These are phyloP conservation scores for Phialocephala subalpina DNA, from an alignment of 2,329 filamentous ascomycete species.

Conservation along the genomic window DNA sequence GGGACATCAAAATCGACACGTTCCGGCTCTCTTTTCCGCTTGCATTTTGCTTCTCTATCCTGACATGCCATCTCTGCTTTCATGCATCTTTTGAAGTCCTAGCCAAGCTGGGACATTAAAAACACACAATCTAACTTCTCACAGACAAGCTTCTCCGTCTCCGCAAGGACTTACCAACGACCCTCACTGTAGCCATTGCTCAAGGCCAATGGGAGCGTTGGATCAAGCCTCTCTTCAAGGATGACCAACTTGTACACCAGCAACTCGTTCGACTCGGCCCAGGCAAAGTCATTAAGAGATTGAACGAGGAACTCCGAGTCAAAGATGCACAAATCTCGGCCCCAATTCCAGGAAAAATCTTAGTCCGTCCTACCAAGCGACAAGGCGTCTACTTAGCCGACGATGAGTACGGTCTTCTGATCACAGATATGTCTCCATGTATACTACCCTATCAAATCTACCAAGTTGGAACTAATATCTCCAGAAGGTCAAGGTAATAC, in stretches of 20 bases:
- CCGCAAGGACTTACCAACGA: conserved; percentile 62
- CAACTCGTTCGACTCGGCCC: conserved; percentile 57
- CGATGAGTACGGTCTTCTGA: conserved; percentile 71
- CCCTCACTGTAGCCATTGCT: conserved; percentile 50
- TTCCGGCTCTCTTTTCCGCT: no score
- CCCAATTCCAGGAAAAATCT: conserved; percentile 2
- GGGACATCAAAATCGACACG: background rate
- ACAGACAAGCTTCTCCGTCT: conserved; percentile 65
- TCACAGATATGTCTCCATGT: conserved; percentile 75
- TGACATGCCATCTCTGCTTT: no score
- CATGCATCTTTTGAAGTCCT: background rate
- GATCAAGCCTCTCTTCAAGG: conserved; percentile 63
- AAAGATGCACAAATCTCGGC: conserved; percentile 27
- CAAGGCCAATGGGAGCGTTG: conserved; percentile 57
- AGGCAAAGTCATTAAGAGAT: conserved; percentile 49
- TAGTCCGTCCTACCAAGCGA: conserved; percentile 55
- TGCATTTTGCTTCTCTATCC: no score
- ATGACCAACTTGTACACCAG: conserved; percentile 63
- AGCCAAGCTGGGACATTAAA: background rate
- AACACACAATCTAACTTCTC: background rate
- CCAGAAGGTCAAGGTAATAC: conserved; percentile 36
- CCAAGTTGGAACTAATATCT: background rate
- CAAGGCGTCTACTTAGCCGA: conserved; percentile 58
- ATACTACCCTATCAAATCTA: conserved; percentile 18
- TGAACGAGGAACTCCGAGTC: conserved; percentile 62